Evolutionary conservation across 1,284 basidiomycete genomes (phyloP), one percentile per base, ranked within the genome.

Genomic region (Naganishia sp.): DNA sequence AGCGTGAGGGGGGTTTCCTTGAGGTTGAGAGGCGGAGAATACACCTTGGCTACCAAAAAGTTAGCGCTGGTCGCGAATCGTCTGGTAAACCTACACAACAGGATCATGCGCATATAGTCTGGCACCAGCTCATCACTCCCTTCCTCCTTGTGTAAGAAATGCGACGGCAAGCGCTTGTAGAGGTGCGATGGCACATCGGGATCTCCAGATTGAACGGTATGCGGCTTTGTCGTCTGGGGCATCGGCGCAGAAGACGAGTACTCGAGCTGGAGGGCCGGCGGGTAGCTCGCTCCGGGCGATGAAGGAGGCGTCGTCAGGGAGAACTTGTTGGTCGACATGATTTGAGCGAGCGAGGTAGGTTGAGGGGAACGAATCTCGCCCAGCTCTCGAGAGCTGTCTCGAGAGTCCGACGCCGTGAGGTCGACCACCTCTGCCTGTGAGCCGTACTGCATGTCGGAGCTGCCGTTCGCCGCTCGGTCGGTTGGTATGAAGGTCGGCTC

Each of bases 81-180:
- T 6, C 2, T 11, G 9, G 28, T 21, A 21, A 2, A 75, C 77
- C 66, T 56, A 80, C 79, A 88, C 55, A 89, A 90, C 65, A 98
- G 84, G 76, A 96, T 97, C 70, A 99, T 87, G 50, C 90, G 85
- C 43, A 99, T 85, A 78, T 99, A 99, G 80, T 99, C 95, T 0
- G 94, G 94, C 7, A 88, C 88, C 42, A 71, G 66, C 9, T 67
- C 56, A 23, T 70, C 68, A 6, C 67, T 71, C 23, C 74, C 72
- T 10, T 46, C 65, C 42, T 68, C 54, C 56, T 71, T 46, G 39
- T 66, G 70, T 64, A 80, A 55, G 43, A 76, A 69, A 69, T 80
- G 76, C n/a, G 55, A 25, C 4, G 80, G 78, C n/a, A 81, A 68
- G 50, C 73, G 73, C 4, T 70, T 63, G 69, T 81, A 81, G 43